Base-by-base conservation (phyloP, 306 rosid species). In the Hippophae gyantsensis region DNA sequence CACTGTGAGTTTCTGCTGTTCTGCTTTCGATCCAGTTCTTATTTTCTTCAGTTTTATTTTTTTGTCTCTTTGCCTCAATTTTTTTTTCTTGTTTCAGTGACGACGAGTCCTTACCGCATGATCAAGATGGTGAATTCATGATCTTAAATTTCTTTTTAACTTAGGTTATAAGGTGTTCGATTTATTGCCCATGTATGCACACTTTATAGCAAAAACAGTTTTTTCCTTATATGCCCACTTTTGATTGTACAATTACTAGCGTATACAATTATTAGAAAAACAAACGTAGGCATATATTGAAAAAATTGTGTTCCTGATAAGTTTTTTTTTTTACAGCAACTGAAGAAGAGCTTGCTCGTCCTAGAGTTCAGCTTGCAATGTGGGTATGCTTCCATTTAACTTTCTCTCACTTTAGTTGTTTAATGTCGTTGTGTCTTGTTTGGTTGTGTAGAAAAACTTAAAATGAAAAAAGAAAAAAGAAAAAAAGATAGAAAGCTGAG, bases 311-410 rank as follows among this genome's bases (percentile, higher is more conserved):
- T 58, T 45, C 10, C 32, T 63, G 45, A 53, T 25, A 45, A 53
- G n/a, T 44, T 67, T 58, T 5, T 55, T 63, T 43, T 47, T 47
- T 14, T 43, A 80, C 73, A 81, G 62, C 63, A n/a, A 58, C 56
- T 2, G 90, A 79, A 48, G 85, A 76, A 57, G 87, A 75, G 76
- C 76, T 64, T 26, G 42, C 74, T 12, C 70, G 47, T 56, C 94
- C 94, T 9, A 77, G 63, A 60, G 64, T 90, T 55, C 84, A 84
- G 69, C 95, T 90, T 67, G 94, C 95, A 38, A 90, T 90, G 95
- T 90, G 97, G 97, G 95, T 86, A 77, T 69, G 95, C 62, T 67
- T 65, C 26, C 38, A 13, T 52, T 55, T 23, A 64, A 18, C 69
- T 43, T 43, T 57, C 48, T 48, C 7, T 67, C 1, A 27, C 6